A percentile compares a stretch with the other conserved stretches of the same genome.
Evolutionary conservation across 768 basidiomycete species (phyloP).

Genomic region (Hygrophorus pudorinus): DNA sequence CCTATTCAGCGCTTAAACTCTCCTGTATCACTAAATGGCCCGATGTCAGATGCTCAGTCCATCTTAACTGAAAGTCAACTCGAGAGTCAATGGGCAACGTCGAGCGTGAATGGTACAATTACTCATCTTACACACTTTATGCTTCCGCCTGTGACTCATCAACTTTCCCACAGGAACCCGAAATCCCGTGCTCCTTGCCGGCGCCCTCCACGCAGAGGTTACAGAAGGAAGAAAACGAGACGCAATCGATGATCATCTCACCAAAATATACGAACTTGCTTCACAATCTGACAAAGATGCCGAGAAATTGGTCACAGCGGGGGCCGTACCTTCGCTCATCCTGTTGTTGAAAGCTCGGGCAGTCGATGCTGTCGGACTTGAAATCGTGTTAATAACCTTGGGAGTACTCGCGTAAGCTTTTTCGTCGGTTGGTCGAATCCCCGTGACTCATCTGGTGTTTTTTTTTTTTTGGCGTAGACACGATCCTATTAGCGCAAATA

Average conservation of each 20-base stretch:
- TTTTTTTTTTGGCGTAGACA: too few species aligned
- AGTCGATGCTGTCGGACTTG: slow-evolving; percentile 14
- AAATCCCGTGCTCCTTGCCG: slow-evolving; percentile 16
- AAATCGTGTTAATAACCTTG: slow-evolving; percentile 14
- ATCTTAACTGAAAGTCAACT: too few species aligned
- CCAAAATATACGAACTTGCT: slow-evolving; percentile 13
- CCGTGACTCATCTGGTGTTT: too few species aligned
- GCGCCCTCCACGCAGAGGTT: slow-evolving; percentile 17
- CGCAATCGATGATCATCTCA: slow-evolving; percentile 15
- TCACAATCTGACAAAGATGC: slow-evolving; percentile 16
- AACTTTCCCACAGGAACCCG: slow-evolving; percentile 4
- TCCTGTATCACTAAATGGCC: too few species aligned
- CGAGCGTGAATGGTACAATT: too few species aligned
- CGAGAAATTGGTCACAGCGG: slow-evolving; percentile 19
- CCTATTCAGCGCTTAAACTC: too few species aligned
- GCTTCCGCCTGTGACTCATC: neutral
- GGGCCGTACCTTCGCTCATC: slow-evolving; percentile 15
- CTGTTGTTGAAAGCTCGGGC: slow-evolving; percentile 16
- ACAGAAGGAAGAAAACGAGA: slow-evolving; percentile 14
- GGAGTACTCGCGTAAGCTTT: slow-evolving; percentile 15
- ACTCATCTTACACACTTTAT: too few species aligned
- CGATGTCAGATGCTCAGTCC: too few species aligned
- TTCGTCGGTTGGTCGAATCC: too few species aligned
- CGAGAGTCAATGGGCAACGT: too few species aligned
- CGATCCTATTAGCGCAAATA: slow-evolving; percentile 18